Percentiles rank a stretch among this genome's conserved stretches.
These are phyloP conservation scores for Tolypocladium guangdongense DNA, from an alignment of 2,329 filamentous ascomycete species.

Conservation along the genomic window DNA sequence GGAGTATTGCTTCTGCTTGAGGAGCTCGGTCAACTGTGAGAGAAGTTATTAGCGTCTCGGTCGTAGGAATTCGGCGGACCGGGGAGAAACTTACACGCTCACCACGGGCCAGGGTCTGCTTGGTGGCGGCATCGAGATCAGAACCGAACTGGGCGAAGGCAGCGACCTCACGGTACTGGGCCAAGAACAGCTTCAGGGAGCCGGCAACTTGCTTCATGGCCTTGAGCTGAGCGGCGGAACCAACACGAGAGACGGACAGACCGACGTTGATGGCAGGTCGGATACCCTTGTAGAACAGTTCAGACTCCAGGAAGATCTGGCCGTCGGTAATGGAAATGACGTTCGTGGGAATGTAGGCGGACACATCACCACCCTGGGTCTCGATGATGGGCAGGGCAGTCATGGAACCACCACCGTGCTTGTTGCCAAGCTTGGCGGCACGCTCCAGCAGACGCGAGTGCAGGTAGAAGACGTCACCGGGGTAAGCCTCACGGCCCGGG, in stretches of 20 bases:
- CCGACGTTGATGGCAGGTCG: slow-evolving; percentile 99
- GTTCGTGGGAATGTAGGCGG: slow-evolving; percentile 99
- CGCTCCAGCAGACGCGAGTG: slow-evolving; percentile 99
- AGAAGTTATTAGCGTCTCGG: background rate
- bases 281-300: slow-evolving; percentile 99
- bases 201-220: slow-evolving; percentile 99
- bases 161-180: slow-evolving; percentile 99
- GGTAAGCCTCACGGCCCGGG: slow-evolving; percentile 98
- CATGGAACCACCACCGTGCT: slow-evolving; percentile 88
- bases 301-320: slow-evolving; percentile 98
- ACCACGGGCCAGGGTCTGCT: slow-evolving; percentile 97
- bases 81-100: slow-evolving; percentile 63
- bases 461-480: slow-evolving; percentile 98
- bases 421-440: slow-evolving; percentile 97
- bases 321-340: slow-evolving; percentile 99
- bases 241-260: slow-evolving; percentile 99
- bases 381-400: slow-evolving; percentile 97
- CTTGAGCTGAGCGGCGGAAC: slow-evolving; percentile 98
- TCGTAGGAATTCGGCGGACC: background rate
- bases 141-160: slow-evolving; percentile 99
- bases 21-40: slow-evolving; percentile 72
- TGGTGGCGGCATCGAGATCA: slow-evolving; percentile 96
- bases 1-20: slow-evolving; percentile 99
- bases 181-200: slow-evolving; percentile 99
- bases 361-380: slow-evolving; percentile 99